phyloP scores from a whole-genome alignment of 2,329 filamentous ascomycete genomes.

The Endothia cerciana region DNA sequence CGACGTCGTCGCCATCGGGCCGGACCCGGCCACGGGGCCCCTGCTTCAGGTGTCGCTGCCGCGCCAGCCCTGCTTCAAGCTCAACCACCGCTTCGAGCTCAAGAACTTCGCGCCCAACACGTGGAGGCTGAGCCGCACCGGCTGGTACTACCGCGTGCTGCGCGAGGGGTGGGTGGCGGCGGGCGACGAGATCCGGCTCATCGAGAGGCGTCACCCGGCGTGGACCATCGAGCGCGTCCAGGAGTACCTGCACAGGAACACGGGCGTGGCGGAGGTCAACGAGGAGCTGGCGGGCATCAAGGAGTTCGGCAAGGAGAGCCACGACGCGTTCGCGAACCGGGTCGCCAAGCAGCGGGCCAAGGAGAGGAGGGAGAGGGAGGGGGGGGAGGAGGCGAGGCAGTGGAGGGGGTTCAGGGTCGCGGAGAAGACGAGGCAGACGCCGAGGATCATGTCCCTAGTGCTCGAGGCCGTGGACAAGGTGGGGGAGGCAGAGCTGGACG shows the following conservation, averaged over 20 bases:
- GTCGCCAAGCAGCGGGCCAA: conserved; percentile 49
- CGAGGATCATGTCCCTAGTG: conserved; percentile 53
- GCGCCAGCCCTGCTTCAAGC: conserved; percentile 68
- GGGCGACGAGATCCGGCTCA: conserved; percentile 60
- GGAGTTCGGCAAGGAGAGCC: conserved; percentile 53
- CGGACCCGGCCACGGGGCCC: conserved; percentile 40
- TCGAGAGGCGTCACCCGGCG: conserved; percentile 57
- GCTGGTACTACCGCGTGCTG: conserved; percentile 69
- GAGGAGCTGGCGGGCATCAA: conserved; percentile 55
- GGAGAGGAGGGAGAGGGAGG: conserved; percentile 32
- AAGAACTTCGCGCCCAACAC: conserved; percentile 64
- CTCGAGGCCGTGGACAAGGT: conserved; percentile 50
- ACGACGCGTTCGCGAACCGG: conserved; percentile 52
- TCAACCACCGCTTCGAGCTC: conserved; percentile 68
- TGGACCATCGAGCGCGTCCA: conserved; percentile 69
- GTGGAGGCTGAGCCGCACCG: conserved; percentile 61
- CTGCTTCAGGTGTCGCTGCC: conserved; percentile 64
- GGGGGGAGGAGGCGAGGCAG: conserved; percentile 31
- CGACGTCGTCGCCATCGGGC: conserved; percentile 58
- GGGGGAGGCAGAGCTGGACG: conserved; percentile 37
- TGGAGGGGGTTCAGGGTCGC: conserved; percentile 54
- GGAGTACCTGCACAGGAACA: conserved; percentile 62
- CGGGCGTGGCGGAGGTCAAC: conserved; percentile 54
- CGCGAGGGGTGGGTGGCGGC: conserved; percentile 56
- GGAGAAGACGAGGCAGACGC: conserved; percentile 55